These are phyloP conservation scores for Lentinula aciculospora DNA, from an alignment of 768 basidiomycete species.

Conservation along the genomic window DNA sequence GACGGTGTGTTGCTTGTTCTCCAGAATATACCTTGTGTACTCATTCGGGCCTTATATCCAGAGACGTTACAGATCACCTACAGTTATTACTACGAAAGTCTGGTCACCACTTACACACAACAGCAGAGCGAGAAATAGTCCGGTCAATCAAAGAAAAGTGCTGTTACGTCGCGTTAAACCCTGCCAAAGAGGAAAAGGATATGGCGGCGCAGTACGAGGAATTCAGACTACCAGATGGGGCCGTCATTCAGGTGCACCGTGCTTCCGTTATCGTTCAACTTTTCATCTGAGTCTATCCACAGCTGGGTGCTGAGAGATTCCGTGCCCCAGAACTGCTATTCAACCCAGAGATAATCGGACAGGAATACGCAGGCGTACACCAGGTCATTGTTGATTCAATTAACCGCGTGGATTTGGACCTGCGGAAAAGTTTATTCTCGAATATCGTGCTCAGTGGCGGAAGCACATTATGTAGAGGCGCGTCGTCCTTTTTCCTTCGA, in stretches of 20 bases:
- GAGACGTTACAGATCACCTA: slow-evolving; percentile 95
- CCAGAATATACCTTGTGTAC: neutral
- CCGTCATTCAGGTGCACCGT: slow-evolving; percentile 69
- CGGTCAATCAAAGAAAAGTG: slow-evolving; percentile 98
- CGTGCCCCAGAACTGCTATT: slow-evolving; percentile 96
- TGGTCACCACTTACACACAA: slow-evolving; percentile 93
- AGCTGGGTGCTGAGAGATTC: slow-evolving; percentile 95
- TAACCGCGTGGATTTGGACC: slow-evolving; percentile 91
- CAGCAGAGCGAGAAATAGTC: slow-evolving; percentile 95
- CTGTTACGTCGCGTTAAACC: slow-evolving; percentile 92
- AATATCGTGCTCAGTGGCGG: slow-evolving; percentile 97
- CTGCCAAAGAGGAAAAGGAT: slow-evolving; percentile 95
- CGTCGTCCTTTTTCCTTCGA: slow-evolving; percentile 13
- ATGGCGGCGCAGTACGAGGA: slow-evolving; percentile 71
- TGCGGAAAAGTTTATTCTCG: slow-evolving; percentile 91
- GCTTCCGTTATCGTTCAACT: neutral
- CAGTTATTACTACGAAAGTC: slow-evolving; percentile 91
- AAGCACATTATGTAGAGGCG: slow-evolving; percentile 92
- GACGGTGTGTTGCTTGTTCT: slow-evolving; percentile 52
- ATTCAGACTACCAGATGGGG: slow-evolving; percentile 93
- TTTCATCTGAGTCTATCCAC: slow-evolving; percentile 10
- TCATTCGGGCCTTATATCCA: slow-evolving; percentile 21
- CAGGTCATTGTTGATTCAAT: slow-evolving; percentile 99
- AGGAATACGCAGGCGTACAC: slow-evolving; percentile 95
- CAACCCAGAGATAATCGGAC: slow-evolving; percentile 94